Percentiles rank a stretch among this genome's conserved stretches.
Evolutionary conservation across 176 grass and related monocot species (phyloP).

Genomic region (Musa beccarii): DNA sequence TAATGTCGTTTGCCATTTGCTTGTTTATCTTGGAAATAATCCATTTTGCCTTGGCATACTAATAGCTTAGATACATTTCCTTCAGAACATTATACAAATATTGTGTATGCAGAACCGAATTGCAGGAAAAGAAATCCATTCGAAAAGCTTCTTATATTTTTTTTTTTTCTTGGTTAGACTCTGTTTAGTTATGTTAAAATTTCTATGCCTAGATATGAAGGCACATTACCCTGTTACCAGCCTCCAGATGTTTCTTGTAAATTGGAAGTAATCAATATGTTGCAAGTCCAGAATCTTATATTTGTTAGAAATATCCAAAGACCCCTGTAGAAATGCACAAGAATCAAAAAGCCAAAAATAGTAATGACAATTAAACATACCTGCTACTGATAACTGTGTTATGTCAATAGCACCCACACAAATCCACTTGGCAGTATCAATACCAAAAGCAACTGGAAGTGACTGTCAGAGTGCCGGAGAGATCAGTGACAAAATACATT

Average conservation of each 20-base stretch:
- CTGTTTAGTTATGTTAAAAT: too few species aligned
- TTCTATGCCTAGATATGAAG: too few species aligned
- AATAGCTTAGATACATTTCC: too few species aligned
- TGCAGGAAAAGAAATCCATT: neutral
- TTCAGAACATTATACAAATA: neutral
- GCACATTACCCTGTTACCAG: neutral
- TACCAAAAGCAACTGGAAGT: conserved; percentile 94
- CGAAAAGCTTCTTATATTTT: neutral
- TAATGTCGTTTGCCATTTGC: too few species aligned
- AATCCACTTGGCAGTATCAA: conserved; percentile 94
- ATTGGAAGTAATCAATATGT: neutral
- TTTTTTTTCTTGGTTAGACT: too few species aligned
- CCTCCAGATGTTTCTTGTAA: neutral
- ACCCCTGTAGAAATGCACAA: neutral
- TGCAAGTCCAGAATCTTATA: neutral
- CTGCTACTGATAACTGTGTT: conserved; percentile 90
- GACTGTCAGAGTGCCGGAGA: conserved; percentile 36
- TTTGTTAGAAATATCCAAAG: neutral
- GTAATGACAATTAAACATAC: conserved; percentile 16
- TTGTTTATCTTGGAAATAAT: too few species aligned
- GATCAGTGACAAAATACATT: neutral
- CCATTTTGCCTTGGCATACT: too few species aligned
- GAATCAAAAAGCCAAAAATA: neutral
- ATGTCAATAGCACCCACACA: conserved; percentile 94
- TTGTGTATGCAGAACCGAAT: neutral